Percentiles rank a stretch among this genome's conserved stretches.
These are phyloP conservation scores for Senna siamea DNA, from an alignment of 306 rosid genomes.

Conservation along the genomic window DNA sequence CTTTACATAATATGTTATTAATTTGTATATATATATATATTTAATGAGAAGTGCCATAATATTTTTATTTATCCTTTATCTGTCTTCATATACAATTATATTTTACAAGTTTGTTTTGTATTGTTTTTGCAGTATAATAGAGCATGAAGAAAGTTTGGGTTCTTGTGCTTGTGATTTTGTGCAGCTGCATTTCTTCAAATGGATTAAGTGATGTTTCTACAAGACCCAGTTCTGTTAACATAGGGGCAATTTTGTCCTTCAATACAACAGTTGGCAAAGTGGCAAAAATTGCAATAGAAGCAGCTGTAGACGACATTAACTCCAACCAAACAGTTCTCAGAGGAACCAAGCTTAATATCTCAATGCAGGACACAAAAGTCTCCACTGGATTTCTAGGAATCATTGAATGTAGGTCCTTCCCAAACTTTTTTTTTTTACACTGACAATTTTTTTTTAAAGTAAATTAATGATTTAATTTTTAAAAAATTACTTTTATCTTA, in stretches of 20 bases:
- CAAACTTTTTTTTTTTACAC: background rate
- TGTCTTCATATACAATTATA: too few species aligned
- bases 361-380: constrained; percentile 43
- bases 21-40: too few species aligned
- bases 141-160: constrained; percentile 48
- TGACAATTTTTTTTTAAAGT: too few species aligned
- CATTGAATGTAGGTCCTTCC: constrained; percentile 47
- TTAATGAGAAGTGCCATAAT: too few species aligned
- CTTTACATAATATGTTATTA: too few species aligned
- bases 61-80: too few species aligned
- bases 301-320: constrained; percentile 60
- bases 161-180: constrained; percentile 38
- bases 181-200: constrained; percentile 2
- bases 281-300: constrained; percentile 56
- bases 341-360: constrained; percentile 50
- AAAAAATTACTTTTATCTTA: too few species aligned
- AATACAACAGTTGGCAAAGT: constrained; percentile 53
- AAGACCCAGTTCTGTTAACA: constrained; percentile 42
- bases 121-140: constrained; percentile 15
- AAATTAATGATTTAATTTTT: background rate
- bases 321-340: constrained; percentile 44
- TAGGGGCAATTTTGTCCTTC: constrained; percentile 57
- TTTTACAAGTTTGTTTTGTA: too few species aligned
- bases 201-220: constrained; percentile 2
- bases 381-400: constrained; percentile 58